phyloP scores from a whole-genome alignment of 805 yeast genomes.

The Metahyphopichia silvanorum region DNA sequence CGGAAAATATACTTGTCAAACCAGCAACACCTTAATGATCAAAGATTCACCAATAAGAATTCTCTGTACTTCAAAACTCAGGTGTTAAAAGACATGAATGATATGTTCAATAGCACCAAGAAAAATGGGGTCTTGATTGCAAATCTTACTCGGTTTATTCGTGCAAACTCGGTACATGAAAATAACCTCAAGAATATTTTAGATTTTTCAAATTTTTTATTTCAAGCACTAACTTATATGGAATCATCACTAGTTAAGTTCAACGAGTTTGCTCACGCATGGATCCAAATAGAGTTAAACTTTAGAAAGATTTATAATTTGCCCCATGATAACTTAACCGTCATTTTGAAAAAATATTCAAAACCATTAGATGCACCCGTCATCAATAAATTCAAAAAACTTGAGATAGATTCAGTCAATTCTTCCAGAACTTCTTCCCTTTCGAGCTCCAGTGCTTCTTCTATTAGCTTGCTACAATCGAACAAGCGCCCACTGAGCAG shows the following conservation, averaged over 20 bases:
- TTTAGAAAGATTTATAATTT: constrained; percentile 35
- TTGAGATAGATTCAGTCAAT: background rate
- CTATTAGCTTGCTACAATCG: too few species aligned
- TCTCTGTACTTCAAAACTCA: constrained; percentile 24
- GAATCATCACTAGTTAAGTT: constrained; percentile 28
- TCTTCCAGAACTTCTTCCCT: constrained; percentile 25
- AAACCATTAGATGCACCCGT: background rate
- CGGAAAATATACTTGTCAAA: constrained; percentile 46
- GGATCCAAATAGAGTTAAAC: constrained; percentile 43
- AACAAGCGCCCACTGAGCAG: too few species aligned
- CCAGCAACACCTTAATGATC: constrained; percentile 39
- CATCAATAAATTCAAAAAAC: background rate
- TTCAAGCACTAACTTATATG: constrained; percentile 33
- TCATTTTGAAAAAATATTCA: constrained; percentile 11
- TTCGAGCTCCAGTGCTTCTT: constrained; percentile 19
- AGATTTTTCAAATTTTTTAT: constrained; percentile 40
- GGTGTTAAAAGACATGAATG: constrained; percentile 25
- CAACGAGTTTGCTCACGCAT: constrained; percentile 35
- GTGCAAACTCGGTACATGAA: constrained; percentile 35
- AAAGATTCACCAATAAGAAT: constrained; percentile 29
- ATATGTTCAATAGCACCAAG: constrained; percentile 39
- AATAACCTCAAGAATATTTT: constrained; percentile 32
- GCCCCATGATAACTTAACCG: constrained; percentile 21
- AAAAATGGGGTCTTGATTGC: constrained; percentile 50
- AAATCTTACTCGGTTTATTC: constrained; percentile 42